Evolutionary conservation across 164 flowering plant species (phyloP).

Genomic region (Liriodendron chinense): DNA sequence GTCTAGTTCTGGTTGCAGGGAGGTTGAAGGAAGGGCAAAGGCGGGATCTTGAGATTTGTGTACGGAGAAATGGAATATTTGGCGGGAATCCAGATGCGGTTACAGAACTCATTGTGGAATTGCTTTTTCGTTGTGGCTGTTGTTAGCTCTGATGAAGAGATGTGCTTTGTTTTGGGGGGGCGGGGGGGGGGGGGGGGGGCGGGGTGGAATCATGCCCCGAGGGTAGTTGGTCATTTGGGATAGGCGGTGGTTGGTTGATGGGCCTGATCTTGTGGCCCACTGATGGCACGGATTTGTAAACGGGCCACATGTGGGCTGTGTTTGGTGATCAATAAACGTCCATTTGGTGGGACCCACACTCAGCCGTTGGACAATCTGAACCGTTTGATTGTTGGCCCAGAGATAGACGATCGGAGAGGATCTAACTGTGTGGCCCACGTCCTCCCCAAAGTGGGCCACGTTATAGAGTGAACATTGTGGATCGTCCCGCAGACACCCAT

Average conservation of each 20-base stretch:
- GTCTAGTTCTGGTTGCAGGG: constrained; percentile 3
- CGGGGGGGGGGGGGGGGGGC: too few species aligned
- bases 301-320: too few species aligned
- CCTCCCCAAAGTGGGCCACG: too few species aligned
- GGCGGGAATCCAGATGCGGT: constrained; percentile 17
- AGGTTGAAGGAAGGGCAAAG: constrained; percentile 1
- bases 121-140: not conserved
- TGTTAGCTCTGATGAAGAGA: not conserved
- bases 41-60: constrained; percentile 4
- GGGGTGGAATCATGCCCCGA: not conserved
- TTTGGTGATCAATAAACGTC: not conserved
- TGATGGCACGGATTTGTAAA: too few species aligned
- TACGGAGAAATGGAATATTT: not conserved
- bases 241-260: not conserved
- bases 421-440: too few species aligned
- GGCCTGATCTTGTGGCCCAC: too few species aligned
- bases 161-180: too few species aligned
- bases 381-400: too few species aligned
- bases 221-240: not conserved
- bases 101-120: constrained; percentile 24
- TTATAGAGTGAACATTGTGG: too few species aligned
- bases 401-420: too few species aligned
- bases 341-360: not conserved
- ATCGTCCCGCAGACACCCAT: too few species aligned
- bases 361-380: too few species aligned